Evolutionary conservation across 257 asterid genomes (phyloP), one percentile per base, ranked within the genome.

Genomic region (Henckelia pumila): DNA sequence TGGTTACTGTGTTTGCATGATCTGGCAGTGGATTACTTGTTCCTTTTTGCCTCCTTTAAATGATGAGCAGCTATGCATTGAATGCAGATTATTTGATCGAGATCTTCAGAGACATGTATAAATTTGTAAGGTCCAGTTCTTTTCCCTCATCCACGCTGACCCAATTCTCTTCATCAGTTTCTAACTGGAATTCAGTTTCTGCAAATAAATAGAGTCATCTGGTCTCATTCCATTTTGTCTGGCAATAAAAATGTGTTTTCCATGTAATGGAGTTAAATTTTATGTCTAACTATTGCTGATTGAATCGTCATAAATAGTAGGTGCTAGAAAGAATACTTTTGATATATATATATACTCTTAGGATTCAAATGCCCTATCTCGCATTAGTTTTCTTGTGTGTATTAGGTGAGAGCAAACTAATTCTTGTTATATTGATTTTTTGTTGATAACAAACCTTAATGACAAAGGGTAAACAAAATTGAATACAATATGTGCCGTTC

Each of bases 31-130:
- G 70, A 56, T 60, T 32, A 19, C 19, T 56, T 55, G 62, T 71
- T 75, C 28, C 49, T 56, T 30, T 65, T 56, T 29, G 28, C 60
- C 25, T 70, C 63, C 17, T 33, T 61, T 63, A 20, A 47, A 30
- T 72, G 61, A 83, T 75, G 23, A 25, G 66, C 32, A 28, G 35
- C 71, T 75, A 64, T 59, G n/a, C 10, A 52, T 61, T 76, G 50
- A 56, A 2, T 77, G 89, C 92, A 92, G 97, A 81, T 82, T 89
- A 81, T 82, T 73, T 92, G 88, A 75, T 80, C 5, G 96, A 92
- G 80, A 88, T 81, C 69, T 82, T 81, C 78, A 81, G 30, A 55
- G 95, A 90, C 77, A 33, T 82, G 37, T 92, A 84, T 83, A 86
- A 82, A 86, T 82, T 83, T 65, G 76, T 85, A 69, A 86, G 98